Evolutionary conservation across 2,329 filamentous ascomycete genomes (phyloP).

Genomic region (Plectosphaerella plurivora): DNA sequence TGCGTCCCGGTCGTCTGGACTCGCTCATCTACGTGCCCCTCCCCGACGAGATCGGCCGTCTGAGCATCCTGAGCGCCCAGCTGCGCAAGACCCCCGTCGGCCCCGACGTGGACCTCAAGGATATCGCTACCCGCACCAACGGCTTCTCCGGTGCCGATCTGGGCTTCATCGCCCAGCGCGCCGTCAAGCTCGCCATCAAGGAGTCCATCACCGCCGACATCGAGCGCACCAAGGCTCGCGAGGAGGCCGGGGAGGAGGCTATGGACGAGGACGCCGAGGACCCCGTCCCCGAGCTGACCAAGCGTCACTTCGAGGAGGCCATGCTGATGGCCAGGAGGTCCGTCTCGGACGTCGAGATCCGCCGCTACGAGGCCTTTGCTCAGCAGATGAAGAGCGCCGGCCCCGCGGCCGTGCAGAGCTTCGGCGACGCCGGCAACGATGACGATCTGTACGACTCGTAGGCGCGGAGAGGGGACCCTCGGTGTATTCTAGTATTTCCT

Average conservation of each 20-base stretch:
- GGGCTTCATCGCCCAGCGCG: constrained; percentile 97
- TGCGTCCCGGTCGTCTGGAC: constrained; percentile 97
- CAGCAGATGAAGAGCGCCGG: constrained; percentile 99
- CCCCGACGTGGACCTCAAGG: constrained; percentile 78
- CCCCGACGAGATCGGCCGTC: constrained; percentile 85
- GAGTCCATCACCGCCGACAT: constrained; percentile 88
- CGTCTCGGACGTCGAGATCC: constrained; percentile 94
- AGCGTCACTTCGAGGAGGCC: constrained; percentile 96
- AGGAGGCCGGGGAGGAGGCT: constrained; percentile 77
- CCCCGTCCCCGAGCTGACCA: constrained; percentile 91
- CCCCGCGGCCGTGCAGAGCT: constrained; percentile 65
- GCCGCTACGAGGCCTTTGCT: constrained; percentile 95
- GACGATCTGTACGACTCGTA: constrained; percentile 93
- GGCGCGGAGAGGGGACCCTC: constrained; percentile 12
- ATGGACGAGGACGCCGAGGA: constrained; percentile 87
- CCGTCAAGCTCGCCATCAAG: constrained; percentile 99
- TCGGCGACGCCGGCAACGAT: constrained; percentile 86
- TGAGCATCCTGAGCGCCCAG: constrained; percentile 88
- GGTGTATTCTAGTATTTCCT: constrained; percentile 45
- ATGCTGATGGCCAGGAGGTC: constrained; percentile 94
- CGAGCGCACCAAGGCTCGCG: constrained; percentile 82
- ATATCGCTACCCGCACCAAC: constrained; percentile 94
- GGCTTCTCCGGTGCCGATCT: constrained; percentile 99
- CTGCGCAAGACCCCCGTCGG: constrained; percentile 97
- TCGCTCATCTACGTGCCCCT: constrained; percentile 97